These are phyloP conservation scores for Exophiala aquamarina DNA, from an alignment of 2,329 filamentous ascomycete genomes.

Conservation along the genomic window DNA sequence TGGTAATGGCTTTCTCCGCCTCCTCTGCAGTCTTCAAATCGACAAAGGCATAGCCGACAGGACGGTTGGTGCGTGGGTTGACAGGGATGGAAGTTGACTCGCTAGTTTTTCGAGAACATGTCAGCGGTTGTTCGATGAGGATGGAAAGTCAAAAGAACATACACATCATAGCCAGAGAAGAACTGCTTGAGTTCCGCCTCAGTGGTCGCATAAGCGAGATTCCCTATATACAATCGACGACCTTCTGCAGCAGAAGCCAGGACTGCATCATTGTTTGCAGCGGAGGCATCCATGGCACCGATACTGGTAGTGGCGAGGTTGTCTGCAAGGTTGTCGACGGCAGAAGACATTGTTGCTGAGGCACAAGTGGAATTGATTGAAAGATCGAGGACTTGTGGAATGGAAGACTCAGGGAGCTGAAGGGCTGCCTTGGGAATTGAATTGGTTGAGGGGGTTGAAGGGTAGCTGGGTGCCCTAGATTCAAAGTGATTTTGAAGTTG, in stretches of 20 bases:
- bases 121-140: conserved; percentile 23
- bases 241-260: conserved; percentile 97
- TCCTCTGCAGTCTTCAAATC: conserved; percentile 92
- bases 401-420: conserved; percentile 64
- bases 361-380: conserved; percentile 38
- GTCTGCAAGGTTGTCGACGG: conserved; percentile 68
- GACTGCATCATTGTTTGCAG: conserved; percentile 83
- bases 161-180: conserved; percentile 99
- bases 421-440: conserved; percentile 43
- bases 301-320: conserved; percentile 67
- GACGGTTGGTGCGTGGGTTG: conserved; percentile 97
- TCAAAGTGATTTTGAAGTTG: conserved; percentile 35
- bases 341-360: conserved; percentile 73
- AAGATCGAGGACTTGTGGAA: conserved; percentile 38
- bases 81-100: conserved; percentile 99
- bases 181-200: conserved; percentile 99
- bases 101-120: conserved; percentile 51
- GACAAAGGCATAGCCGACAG: conserved; percentile 98
- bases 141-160: conserved; percentile 50
- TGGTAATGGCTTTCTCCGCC: conserved; percentile 90
- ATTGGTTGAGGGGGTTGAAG: conserved; percentile 66
- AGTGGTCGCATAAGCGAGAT: conserved; percentile 99
- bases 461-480: conserved; percentile 91
- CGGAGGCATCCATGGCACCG: conserved; percentile 55
- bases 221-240: conserved; percentile 98